These are phyloP conservation scores for Furcasterigmium furcatum DNA, from an alignment of 2,329 filamentous ascomycete species.

Conservation along the genomic window DNA sequence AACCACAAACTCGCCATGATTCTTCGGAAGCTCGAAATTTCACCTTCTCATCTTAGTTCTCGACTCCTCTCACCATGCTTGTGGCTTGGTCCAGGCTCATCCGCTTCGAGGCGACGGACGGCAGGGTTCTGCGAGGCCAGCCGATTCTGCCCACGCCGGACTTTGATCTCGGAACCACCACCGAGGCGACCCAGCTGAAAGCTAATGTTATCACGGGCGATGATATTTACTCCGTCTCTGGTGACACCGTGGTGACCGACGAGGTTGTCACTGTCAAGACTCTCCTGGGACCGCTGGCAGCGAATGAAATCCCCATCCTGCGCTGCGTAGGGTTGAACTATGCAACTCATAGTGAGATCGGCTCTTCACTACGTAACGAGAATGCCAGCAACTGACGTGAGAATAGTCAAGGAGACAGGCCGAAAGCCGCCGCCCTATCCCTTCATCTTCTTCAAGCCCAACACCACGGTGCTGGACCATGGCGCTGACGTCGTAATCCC, in stretches of 20 bases:
- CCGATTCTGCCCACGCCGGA: conserved; percentile 40
- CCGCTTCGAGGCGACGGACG: conserved; percentile 50
- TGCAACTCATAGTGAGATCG: conserved; percentile 45
- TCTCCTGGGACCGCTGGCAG: conserved; percentile 48
- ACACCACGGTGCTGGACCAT: conserved; percentile 31
- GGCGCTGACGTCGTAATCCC: conserved; percentile 38
- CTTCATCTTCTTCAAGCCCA: conserved; percentile 48
- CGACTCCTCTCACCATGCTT: too few relatives aligned
- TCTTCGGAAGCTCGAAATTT: too few relatives aligned
- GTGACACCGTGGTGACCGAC: conserved; percentile 46
- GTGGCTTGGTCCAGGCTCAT: conserved; percentile 49
- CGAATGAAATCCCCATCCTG: conserved; percentile 50
- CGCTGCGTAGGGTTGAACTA: conserved; percentile 60
- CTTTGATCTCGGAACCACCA: conserved; percentile 46
- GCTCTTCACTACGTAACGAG: not conserved
- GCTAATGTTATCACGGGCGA: conserved; percentile 48
- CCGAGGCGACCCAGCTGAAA: conserved; percentile 41
- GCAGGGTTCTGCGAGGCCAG: conserved; percentile 46
- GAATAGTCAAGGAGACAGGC: conserved; percentile 45
- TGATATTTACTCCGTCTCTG: conserved; percentile 43
- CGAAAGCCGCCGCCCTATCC: conserved; percentile 46
- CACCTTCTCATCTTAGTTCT: too few relatives aligned
- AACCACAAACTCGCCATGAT: too few relatives aligned
- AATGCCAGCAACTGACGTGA: not conserved
- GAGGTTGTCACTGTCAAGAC: conserved; percentile 50